Base-by-base conservation (phyloP, 2,329 filamentous ascomycete species). In the Trichoderma asperellum region DNA sequence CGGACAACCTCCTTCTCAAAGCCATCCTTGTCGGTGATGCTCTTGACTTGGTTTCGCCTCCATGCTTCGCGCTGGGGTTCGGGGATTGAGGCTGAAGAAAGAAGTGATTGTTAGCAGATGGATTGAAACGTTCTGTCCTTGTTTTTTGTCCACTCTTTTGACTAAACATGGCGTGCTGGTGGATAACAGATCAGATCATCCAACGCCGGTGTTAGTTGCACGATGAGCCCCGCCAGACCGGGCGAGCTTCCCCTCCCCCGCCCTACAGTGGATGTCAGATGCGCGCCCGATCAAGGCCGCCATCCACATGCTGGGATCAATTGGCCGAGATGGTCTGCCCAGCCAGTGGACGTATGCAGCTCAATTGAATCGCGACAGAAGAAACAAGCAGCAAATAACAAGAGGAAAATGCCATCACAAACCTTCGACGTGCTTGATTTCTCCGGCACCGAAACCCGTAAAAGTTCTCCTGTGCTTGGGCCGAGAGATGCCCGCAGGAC, bases 391-490 rank as follows among this genome's bases (percentile, higher is more conserved):
- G 47, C 24, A 12, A 49, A 24, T 14, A 49, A 14, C 35, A 53
- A 61, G 40, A 21, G 37, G 34, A 27, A 35, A 29, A 52, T 12
- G 21, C 21, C 35, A 35, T 35, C 43, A 73, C 82, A 83, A 89
- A 84, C 94, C 93, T 83, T 98, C 94, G 60, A 98, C 93, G 76
- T 83, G 91, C 85, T 97, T 97, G 84, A 97, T 97, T 78, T 99
- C 96, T 43, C 88, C 85, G 34, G 94, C 87, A 40, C 94, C 94
- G 78, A 98, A 96, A 10, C 96, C 96, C 11, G 96, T 99, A 73
- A 92, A 92, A n/a, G 95, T 98, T 74, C 96, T 89, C 86, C 93
- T 97, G 84, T 99, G 96, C 84, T 98, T 99, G 57, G 96, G 96
- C 71, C 96, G 88, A 32, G 87, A 89, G 82, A 92, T 90, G 78